Conservation (phyloP, 2,329 filamentous ascomycete genomes). For the Fusarium tjaetaba region DNA sequence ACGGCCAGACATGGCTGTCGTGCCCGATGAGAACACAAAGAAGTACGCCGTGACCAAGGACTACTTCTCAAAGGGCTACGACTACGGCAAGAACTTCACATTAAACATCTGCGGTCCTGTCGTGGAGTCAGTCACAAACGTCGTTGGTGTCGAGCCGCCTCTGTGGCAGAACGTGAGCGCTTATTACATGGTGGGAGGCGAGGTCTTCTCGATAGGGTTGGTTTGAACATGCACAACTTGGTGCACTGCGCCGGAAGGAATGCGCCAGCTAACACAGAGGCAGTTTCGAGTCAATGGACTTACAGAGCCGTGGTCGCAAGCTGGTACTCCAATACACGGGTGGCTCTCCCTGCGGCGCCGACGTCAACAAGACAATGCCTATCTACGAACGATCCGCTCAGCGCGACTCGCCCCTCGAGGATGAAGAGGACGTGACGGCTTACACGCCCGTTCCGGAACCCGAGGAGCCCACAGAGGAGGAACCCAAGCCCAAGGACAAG, state of each 20-base stretch:
- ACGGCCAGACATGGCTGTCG: constrained; percentile 62
- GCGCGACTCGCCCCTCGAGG: constrained; percentile 40
- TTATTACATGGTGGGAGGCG: constrained; percentile 74
- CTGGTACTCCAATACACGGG: constrained; percentile 80
- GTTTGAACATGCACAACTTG: constrained; percentile 42
- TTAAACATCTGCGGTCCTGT: constrained; percentile 83
- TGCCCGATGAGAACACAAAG: constrained; percentile 54
- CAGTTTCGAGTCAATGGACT: constrained; percentile 59
- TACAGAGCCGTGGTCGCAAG: constrained; percentile 74
- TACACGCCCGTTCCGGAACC: constrained; percentile 26
- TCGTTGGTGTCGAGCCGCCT: constrained; percentile 70
- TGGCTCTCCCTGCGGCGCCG: constrained; percentile 76
- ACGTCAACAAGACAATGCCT: constrained; percentile 49
- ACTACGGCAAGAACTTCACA: constrained; percentile 84
- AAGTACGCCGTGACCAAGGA: constrained; percentile 57
- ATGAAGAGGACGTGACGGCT: constrained; percentile 30
- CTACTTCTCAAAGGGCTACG: constrained; percentile 75
- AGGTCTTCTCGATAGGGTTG: constrained; percentile 79
- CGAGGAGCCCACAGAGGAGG: constrained; percentile 30
- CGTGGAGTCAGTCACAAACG: constrained; percentile 70
- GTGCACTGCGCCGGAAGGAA: background rate
- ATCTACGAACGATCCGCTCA: constrained; percentile 45
- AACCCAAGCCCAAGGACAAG: constrained; percentile 34
- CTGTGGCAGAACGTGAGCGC: constrained; percentile 80
- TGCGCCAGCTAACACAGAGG: constrained; percentile 15